A percentile compares a stretch with the other conserved stretches of the same genome.
phyloP scores from a whole-genome alignment of 768 basidiomycete genomes.

The Lactarius deliciosus region DNA sequence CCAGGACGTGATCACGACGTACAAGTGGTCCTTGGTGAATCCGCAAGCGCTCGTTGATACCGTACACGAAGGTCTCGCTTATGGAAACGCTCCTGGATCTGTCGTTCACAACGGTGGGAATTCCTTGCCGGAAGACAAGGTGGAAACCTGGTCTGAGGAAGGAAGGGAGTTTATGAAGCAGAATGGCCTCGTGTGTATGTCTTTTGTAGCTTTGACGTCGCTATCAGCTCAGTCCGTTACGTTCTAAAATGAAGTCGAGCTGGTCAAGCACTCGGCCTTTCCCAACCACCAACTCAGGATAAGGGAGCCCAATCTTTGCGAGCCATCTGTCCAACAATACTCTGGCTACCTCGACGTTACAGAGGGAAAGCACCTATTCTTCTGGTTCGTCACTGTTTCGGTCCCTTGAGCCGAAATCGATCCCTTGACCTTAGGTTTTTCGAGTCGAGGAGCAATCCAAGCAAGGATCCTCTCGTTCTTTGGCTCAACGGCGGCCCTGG shows the following conservation, averaged over 20 bases:
- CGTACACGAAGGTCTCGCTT: constrained; percentile 19
- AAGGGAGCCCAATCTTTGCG: constrained; percentile 48
- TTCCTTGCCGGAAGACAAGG: constrained; percentile 44
- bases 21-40: constrained; percentile 46
- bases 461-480: constrained; percentile 76
- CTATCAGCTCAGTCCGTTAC: background rate
- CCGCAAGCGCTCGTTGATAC: constrained; percentile 28
- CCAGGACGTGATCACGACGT: constrained; percentile 43
- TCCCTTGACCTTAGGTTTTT: constrained; percentile 66
- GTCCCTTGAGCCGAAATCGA: background rate
- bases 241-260: constrained; percentile 38
- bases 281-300: constrained; percentile 41
- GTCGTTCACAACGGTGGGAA: constrained; percentile 47
- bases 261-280: constrained; percentile 42
- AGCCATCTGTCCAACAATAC: constrained; percentile 50
- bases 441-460: constrained; percentile 73
- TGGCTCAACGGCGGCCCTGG: constrained; percentile 83
- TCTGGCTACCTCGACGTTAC: constrained; percentile 59
- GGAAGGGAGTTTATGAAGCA: constrained; percentile 69
- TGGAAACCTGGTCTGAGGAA: constrained; percentile 57
- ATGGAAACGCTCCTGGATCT: constrained; percentile 32
- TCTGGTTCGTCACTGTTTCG: constrained; percentile 43
- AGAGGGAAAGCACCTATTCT: constrained; percentile 57
- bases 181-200: constrained; percentile 69
- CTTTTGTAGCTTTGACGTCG: background rate